These are phyloP conservation scores for Clavispora phyllophila DNA, from an alignment of 805 yeast species.

Conservation along the genomic window DNA sequence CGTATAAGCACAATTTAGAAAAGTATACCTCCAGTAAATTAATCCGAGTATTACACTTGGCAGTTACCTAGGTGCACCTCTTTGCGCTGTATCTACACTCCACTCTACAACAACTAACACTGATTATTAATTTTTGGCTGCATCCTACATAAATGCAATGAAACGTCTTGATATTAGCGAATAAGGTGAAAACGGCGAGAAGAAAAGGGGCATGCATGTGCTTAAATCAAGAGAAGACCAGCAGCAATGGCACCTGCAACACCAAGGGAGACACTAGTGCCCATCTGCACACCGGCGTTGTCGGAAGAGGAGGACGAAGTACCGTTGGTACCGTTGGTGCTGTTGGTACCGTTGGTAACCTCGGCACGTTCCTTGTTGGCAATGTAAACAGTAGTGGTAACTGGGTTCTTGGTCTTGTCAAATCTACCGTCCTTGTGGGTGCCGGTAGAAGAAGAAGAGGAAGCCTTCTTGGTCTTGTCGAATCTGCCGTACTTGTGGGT, in stretches of 20 bases:
- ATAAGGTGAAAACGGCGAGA: neutral
- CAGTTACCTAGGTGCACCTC: too few relatives aligned
- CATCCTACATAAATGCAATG: neutral
- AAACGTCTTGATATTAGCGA: neutral
- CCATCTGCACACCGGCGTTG: slow-evolving; percentile 17
- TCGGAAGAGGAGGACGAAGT: slow-evolving; percentile 22
- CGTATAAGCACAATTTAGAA: too few relatives aligned
- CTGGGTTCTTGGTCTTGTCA: slow-evolving; percentile 31
- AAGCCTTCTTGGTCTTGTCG: slow-evolving; percentile 32
- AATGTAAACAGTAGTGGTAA: slow-evolving; percentile 33
- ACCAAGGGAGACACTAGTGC: slow-evolving; percentile 22
- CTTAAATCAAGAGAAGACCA: slow-evolving; percentile 39
- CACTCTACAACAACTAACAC: too few relatives aligned
- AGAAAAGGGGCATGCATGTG: neutral
- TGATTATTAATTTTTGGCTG: too few relatives aligned
- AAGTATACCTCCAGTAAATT: too few relatives aligned
- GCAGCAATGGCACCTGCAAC: slow-evolving; percentile 45
- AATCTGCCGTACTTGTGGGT: slow-evolving; percentile 29
- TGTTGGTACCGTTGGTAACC: slow-evolving; percentile 14
- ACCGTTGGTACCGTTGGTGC: slow-evolving; percentile 2
- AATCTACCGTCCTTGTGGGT: slow-evolving; percentile 32
- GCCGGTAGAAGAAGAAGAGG: slow-evolving; percentile 27
- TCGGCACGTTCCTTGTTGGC: slow-evolving; percentile 16
- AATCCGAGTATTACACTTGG: too few relatives aligned
- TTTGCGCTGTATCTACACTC: too few relatives aligned